These are phyloP conservation scores for Ustilago xerochloae DNA, from an alignment of 1,284 basidiomycete species.

Conservation along the genomic window DNA sequence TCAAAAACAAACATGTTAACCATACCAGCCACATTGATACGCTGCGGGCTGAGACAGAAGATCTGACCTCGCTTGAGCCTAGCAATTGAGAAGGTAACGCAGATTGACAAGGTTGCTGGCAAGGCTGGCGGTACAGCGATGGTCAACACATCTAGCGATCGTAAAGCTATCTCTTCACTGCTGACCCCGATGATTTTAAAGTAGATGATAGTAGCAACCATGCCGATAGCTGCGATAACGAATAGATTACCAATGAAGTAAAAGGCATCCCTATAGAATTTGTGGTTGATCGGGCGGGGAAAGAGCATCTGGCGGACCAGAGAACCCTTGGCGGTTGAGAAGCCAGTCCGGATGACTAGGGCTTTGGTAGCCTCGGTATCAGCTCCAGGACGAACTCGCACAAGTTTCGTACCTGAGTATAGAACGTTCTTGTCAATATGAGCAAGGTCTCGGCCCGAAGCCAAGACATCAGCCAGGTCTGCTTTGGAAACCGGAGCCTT, in stretches of 20 bases:
- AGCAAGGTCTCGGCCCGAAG: slow-evolving; percentile 71
- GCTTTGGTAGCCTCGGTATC: slow-evolving; percentile 83
- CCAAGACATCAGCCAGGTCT: slow-evolving; percentile 46
- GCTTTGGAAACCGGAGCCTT: slow-evolving; percentile 76
- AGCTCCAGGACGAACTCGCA: slow-evolving; percentile 78
- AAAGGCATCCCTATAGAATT: slow-evolving; percentile 97
- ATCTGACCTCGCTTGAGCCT: slow-evolving; percentile 83
- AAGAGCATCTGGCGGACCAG: slow-evolving; percentile 97
- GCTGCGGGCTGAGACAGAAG: slow-evolving; percentile 95
- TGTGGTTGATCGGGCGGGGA: slow-evolving; percentile 92
- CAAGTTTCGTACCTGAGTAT: slow-evolving; percentile 90
- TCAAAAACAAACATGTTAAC: slow-evolving; percentile 99
- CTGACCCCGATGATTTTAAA: slow-evolving; percentile 83
- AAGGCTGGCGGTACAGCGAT: slow-evolving; percentile 97
- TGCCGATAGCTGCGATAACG: slow-evolving; percentile 84
- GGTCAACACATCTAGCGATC: slow-evolving; percentile 94
- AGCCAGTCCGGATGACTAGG: slow-evolving; percentile 89
- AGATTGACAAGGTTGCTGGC: slow-evolving; percentile 96
- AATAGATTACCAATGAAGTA: slow-evolving; percentile 94
- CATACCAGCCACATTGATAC: slow-evolving; percentile 96
- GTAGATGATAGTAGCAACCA: slow-evolving; percentile 81
- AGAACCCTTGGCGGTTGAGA: slow-evolving; percentile 97
- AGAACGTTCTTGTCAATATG: slow-evolving; percentile 87
- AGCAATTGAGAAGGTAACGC: slow-evolving; percentile 90
- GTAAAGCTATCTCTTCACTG: slow-evolving; percentile 89